phyloP scores from a whole-genome alignment of 2,329 filamentous ascomycete genomes.

The Exophiala xenobiotica region DNA sequence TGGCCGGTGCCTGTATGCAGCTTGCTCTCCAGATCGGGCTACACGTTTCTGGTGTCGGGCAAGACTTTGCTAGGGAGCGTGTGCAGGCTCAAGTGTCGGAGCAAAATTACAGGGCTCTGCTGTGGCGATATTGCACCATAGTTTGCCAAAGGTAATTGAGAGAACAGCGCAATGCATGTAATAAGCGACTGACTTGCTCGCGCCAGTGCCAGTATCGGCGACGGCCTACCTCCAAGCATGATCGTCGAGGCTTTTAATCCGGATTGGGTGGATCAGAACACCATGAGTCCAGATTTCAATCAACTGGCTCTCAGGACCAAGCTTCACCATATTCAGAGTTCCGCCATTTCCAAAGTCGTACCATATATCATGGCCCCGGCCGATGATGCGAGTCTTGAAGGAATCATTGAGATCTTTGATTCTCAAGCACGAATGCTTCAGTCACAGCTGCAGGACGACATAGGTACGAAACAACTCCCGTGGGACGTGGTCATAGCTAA shows the following conservation, averaged over 20 bases:
- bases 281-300: neutral
- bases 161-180: neutral
- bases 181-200: neutral
- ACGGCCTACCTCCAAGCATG: neutral
- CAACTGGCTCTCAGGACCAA: neutral
- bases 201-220: constrained; percentile 3
- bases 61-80: constrained; percentile 4
- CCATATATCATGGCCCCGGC: neutral
- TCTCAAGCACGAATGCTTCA: constrained; percentile 1
- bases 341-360: neutral
- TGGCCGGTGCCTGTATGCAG: constrained; percentile 6
- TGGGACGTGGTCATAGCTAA: neutral
- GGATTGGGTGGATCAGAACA: neutral
- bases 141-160: constrained; percentile 6
- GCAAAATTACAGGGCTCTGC: neutral
- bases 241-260: neutral
- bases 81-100: neutral
- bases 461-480: neutral
- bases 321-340: constrained; percentile 3
- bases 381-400: neutral
- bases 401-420: constrained; percentile 1
- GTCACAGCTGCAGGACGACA: constrained; percentile 1
- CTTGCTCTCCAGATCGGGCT: constrained; percentile 6
- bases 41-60: constrained; percentile 1
- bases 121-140: constrained; percentile 8